phyloP scores from a whole-genome alignment of 2,329 filamentous ascomycete species.

The Colletotrichum sp. region DNA sequence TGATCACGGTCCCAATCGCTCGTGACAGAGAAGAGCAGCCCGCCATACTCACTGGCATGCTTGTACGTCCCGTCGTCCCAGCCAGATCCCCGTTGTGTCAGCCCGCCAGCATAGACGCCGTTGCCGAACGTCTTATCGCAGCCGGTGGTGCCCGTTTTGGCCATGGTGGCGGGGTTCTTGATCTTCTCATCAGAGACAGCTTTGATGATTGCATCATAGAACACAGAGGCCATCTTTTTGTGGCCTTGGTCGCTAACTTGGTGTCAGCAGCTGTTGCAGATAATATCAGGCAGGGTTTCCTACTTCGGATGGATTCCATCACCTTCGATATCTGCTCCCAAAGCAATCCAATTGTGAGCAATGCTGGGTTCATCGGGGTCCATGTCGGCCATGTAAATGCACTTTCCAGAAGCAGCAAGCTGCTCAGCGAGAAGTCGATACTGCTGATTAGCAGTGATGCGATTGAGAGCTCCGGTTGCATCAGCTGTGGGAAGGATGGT shows the following conservation, averaged over 20 bases:
- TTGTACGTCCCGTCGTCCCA: conserved; percentile 32
- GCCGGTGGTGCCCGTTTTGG: neutral
- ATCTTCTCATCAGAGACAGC: neutral
- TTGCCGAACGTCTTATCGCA: conserved; percentile 27
- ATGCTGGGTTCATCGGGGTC: neutral
- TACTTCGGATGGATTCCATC: neutral
- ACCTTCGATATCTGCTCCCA: neutral
- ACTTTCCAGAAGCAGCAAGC: neutral
- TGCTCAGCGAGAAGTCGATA: rapidly evolving
- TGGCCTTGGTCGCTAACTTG: neutral
- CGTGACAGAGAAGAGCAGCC: conserved; percentile 19
- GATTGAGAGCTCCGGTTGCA: neutral
- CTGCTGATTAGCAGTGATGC: neutral
- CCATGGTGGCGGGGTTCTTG: neutral
- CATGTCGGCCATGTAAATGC: neutral
- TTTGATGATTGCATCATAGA: conserved; percentile 28
- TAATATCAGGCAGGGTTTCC: rapidly evolving
- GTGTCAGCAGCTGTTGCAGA: rapidly evolving
- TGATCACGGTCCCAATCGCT: conserved; percentile 28
- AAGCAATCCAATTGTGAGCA: neutral
- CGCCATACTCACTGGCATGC: conserved; percentile 25
- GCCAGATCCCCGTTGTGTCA: conserved; percentile 32
- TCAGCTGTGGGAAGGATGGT: neutral
- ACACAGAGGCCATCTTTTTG: conserved; percentile 16
- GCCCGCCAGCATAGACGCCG: conserved; percentile 25